Base-by-base conservation (phyloP, 352 stramenopile species). In the Phytophthora quininea region DNA sequence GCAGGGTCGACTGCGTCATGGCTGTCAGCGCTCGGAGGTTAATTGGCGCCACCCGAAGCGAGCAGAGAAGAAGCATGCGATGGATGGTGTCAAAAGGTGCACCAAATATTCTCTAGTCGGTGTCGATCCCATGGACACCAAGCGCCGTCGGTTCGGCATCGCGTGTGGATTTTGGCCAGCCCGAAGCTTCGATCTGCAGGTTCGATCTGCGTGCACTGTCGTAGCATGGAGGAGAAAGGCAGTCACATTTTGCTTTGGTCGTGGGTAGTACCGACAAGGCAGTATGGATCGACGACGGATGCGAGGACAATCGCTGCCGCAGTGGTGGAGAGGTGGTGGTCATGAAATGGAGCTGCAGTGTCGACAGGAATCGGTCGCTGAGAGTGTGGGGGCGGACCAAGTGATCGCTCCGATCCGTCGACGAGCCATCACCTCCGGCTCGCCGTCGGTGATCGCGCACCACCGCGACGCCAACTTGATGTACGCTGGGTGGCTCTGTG, bases 391-490 rank as follows among this genome's bases (percentile, higher is more conserved):
- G 19, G 19, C 19, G 43, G 24, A 27, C 5, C 43, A n/a, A 19
- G 8, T 49, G 43, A n/a, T 24, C 9, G 43, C 43, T n/a, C 15
- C 43, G 9, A 7, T 49, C 15, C 43, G 43, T 27, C 43, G 37
- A 19, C 54, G 62, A 30, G 31, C 30, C 3, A 9, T 27, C 11
- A 31, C 52, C 29, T n/a, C 62, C 19, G 27, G 27, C 7, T 54
- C 48, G 32, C n/a, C 50, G 3, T 50, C 67, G 2, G 33, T 60
- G 8, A 57, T 64, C n/a, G 48, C 63, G 27, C 37, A 57, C 30
- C 15, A 62, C 29, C 29, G 31, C 35, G 32, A 29, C 9, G 12
- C 19, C 19, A 24, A 24, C 19, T 24, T 24, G 19, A 24, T 24
- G 19, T 24, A 24, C 19, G 19, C 19, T 24, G 19, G 19, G 19